phyloP scores from a whole-genome alignment of 1,284 basidiomycete species.

The Tilletia setariae region DNA sequence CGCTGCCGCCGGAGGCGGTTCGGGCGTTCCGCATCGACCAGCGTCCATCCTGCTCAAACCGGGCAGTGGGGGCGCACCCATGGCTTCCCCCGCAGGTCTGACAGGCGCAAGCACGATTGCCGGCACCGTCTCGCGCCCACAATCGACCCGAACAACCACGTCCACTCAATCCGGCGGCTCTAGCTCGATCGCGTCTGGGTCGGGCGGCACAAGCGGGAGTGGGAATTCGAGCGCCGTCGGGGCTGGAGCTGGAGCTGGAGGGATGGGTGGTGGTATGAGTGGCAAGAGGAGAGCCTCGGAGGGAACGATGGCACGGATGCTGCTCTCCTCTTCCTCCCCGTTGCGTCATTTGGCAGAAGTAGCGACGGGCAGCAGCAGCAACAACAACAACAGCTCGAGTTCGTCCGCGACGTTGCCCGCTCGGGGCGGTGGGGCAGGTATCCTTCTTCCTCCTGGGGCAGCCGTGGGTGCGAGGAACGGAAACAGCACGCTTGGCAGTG shows the following conservation, averaged over 20 bases:
- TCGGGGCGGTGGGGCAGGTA: too few species aligned
- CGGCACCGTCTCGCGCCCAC: neutral
- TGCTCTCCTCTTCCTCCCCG: neutral
- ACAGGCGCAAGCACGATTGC: neutral
- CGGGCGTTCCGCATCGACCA: neutral
- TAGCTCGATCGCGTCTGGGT: neutral
- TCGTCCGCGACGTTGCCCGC: too few species aligned
- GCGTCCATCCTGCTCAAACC: slow-evolving; percentile 11
- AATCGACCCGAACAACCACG: neutral
- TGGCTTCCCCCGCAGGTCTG: neutral
- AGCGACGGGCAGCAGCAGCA: too few species aligned
- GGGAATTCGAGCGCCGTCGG: too few species aligned
- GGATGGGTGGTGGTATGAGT: neutral
- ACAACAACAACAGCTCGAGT: too few species aligned
- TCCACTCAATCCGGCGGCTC: neutral
- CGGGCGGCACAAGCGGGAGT: neutral
- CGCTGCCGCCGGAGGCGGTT: neutral
- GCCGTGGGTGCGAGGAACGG: too few species aligned
- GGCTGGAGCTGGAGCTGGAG: too few species aligned
- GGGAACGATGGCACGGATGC: neutral
- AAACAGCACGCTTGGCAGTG: neutral
- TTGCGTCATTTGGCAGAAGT: neutral
- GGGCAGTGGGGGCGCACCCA: neutral
- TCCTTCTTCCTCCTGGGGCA: too few species aligned
- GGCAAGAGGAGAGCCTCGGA: neutral